These are phyloP conservation scores for Trametes gibbosa DNA, from an alignment of 768 basidiomycete genomes.

Conservation along the genomic window DNA sequence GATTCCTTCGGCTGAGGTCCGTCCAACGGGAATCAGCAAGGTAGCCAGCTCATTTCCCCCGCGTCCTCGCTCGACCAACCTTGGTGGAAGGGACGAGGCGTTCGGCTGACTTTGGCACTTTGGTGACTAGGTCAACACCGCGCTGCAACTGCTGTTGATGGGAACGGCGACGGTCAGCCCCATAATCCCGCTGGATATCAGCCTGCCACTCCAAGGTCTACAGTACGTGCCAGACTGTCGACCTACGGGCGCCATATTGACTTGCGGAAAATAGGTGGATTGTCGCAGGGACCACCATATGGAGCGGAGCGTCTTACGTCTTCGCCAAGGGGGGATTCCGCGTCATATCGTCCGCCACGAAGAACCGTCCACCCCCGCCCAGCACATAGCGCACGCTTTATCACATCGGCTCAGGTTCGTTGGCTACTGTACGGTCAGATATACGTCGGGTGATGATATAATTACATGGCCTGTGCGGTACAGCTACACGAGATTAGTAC, in stretches of 20 bases:
- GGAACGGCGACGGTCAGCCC: conserved; percentile 85
- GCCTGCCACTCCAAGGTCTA: conserved; percentile 54
- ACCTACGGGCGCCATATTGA: too few relatives aligned
- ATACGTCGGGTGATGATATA: not conserved
- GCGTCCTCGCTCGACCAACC: too few relatives aligned
- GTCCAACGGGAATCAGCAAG: conserved; percentile 93
- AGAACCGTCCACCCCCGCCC: conserved; percentile 3
- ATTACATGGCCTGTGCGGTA: conserved; percentile 8
- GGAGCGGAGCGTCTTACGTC: conserved; percentile 85
- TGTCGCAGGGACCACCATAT: conserved; percentile 88
- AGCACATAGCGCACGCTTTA: not conserved
- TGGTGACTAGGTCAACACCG: conserved; percentile 82
- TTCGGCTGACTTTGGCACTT: not conserved
- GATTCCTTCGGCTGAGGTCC: conserved; percentile 92
- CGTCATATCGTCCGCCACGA: conserved; percentile 32
- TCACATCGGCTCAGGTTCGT: too few relatives aligned
- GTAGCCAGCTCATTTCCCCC: conserved; percentile 27
- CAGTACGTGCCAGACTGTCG: conserved; percentile 54
- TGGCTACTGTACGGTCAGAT: not conserved
- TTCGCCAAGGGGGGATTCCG: conserved; percentile 74
- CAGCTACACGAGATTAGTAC: conserved; percentile 10
- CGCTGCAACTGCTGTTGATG: conserved; percentile 89
- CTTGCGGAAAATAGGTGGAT: conserved; percentile 53
- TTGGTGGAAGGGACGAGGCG: not conserved
- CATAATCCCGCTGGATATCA: conserved; percentile 60